Conservation (phyloP, 495 filamentous ascomycete species). For the Collariella sp. region DNA sequence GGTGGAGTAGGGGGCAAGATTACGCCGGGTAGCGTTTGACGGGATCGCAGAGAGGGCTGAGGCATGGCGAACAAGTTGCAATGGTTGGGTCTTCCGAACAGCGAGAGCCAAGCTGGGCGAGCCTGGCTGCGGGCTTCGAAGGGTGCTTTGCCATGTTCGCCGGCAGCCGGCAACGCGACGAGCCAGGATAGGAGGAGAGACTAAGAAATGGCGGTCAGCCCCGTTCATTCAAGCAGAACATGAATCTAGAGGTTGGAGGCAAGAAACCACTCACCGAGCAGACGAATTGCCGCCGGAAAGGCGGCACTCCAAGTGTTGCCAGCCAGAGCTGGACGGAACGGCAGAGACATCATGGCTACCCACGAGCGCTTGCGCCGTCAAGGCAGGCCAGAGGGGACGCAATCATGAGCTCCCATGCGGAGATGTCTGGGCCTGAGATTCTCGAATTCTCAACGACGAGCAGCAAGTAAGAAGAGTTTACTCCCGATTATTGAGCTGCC, state of each 20-base stretch:
- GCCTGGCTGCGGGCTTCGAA: conserved; percentile 10
- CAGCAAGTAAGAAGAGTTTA: too few relatives aligned
- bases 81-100: conserved; percentile 8
- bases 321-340: conserved; percentile 21
- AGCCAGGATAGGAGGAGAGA: conserved; percentile 7
- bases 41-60: conserved; percentile 25
- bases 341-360: conserved; percentile 20
- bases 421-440: too few relatives aligned
- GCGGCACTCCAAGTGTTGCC: conserved; percentile 14
- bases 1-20: conserved; percentile 24
- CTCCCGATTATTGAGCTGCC: neutral
- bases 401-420: conserved; percentile 20
- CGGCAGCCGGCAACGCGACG: conserved; percentile 19
- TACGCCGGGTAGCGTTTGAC: neutral
- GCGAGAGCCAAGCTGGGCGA: conserved; percentile 18
- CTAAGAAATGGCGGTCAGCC: conserved; percentile 1
- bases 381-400: conserved; percentile 13
- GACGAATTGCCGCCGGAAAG: conserved; percentile 4
- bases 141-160: conserved; percentile 27
- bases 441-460: too few relatives aligned
- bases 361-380: conserved; percentile 17
- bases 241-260: neutral
- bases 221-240: too few relatives aligned
- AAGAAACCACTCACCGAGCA: conserved; percentile 16
- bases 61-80: conserved; percentile 29